A percentile compares a stretch with the other conserved stretches of the same genome.
phyloP scores from a whole-genome alignment of 495 filamentous ascomycete species.

The Podospora australis region DNA sequence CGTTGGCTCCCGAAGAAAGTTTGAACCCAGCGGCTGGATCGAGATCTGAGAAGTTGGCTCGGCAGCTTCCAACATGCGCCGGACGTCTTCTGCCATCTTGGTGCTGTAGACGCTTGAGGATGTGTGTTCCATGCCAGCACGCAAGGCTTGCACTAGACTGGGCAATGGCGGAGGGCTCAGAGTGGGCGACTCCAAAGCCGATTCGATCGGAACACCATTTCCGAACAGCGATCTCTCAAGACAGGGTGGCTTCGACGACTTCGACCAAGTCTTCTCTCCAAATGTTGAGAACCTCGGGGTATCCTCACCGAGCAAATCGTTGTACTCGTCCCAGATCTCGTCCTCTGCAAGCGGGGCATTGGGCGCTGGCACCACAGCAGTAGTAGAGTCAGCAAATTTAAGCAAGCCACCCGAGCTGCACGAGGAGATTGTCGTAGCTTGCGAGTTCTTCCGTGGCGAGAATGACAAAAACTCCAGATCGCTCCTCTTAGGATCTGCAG shows the following conservation, averaged over 20 bases:
- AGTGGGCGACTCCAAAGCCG: conserved; percentile 37
- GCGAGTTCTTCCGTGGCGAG: conserved; percentile 62
- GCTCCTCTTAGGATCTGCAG: conserved; percentile 12
- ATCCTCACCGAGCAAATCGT: conserved; percentile 74
- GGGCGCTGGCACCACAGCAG: conserved; percentile 54
- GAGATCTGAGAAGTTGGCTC: conserved; percentile 37
- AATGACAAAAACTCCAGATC: conserved; percentile 62
- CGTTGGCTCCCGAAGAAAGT: too few species aligned
- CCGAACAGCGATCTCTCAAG: conserved; percentile 28
- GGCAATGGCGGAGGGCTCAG: conserved; percentile 23
- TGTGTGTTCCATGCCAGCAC: conserved; percentile 20
- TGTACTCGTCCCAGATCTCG: conserved; percentile 92
- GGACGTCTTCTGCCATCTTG: conserved; percentile 42
- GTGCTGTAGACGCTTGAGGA: conserved; percentile 38
- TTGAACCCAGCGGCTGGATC: conserved; percentile 41
- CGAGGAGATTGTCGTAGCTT: conserved; percentile 52
- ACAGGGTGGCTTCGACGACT: conserved; percentile 39
- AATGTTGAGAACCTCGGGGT: conserved; percentile 43
- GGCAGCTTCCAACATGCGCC: conserved; percentile 31
- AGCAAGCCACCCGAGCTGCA: conserved; percentile 58
- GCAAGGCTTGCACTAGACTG: conserved; percentile 27
- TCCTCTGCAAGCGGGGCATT: conserved; percentile 62
- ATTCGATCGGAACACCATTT: conserved; percentile 21
- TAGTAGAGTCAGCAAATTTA: conserved; percentile 50
- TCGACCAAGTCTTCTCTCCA: conserved; percentile 40